These are phyloP conservation scores for Aspergillus pseudoviridinutans DNA, from an alignment of 2,329 filamentous ascomycete species.

Conservation along the genomic window DNA sequence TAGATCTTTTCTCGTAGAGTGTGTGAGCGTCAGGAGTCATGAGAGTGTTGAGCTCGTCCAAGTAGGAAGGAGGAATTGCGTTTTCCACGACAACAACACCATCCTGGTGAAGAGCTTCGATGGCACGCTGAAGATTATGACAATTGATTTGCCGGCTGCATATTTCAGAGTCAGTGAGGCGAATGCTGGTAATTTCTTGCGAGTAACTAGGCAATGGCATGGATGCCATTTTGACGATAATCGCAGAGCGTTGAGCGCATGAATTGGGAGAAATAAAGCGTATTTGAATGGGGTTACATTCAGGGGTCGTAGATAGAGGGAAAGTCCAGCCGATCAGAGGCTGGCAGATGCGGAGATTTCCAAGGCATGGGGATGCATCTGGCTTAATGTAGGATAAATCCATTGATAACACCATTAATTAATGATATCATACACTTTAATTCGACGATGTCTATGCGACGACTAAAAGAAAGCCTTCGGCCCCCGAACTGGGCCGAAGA, in stretches of 20 bases:
- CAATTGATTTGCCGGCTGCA: slow-evolving; percentile 7
- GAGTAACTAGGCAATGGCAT: neutral
- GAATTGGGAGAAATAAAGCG: neutral
- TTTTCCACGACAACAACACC: slow-evolving; percentile 39
- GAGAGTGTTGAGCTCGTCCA: slow-evolving; percentile 29
- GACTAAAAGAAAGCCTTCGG: neutral
- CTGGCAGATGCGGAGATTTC: neutral
- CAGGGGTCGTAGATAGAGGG: neutral
- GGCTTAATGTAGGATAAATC: neutral
- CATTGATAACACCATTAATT: neutral
- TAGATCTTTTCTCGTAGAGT: slow-evolving; percentile 24
- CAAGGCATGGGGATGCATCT: neutral
- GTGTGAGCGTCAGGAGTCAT: slow-evolving; percentile 30
- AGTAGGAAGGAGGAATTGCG: slow-evolving; percentile 28
- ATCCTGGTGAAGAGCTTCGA: slow-evolving; percentile 31
- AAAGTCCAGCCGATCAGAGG: neutral
- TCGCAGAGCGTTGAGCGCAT: neutral
- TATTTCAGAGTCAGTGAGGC: neutral
- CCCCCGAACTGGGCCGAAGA: neutral
- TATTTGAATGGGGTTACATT: neutral
- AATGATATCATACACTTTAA: neutral
- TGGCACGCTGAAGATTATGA: slow-evolving; percentile 19
- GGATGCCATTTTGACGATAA: neutral
- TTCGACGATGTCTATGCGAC: neutral
- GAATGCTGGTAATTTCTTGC: neutral